phyloP scores from a whole-genome alignment of 108 stramenopile species.

The Thalassiosira profunda region DNA sequence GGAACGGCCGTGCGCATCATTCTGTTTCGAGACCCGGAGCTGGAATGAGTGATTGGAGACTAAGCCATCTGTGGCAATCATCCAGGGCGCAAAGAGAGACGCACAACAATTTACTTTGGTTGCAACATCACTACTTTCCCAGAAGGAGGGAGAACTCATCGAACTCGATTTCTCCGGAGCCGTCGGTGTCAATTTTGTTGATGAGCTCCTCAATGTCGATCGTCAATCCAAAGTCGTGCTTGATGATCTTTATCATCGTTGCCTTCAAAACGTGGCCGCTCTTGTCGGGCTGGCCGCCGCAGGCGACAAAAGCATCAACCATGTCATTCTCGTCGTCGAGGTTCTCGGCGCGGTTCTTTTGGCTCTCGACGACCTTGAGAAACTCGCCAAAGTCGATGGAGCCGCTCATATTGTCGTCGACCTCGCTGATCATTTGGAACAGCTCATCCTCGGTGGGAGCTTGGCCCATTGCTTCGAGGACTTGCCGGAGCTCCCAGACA shows the following conservation, averaged over 20 bases:
- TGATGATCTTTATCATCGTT: conserved; percentile 86
- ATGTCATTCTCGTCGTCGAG: conserved; percentile 89
- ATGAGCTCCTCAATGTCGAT: conserved; percentile 89
- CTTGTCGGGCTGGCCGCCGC: conserved; percentile 80
- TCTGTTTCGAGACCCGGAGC: conserved; percentile 35
- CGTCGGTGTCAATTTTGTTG: conserved; percentile 81
- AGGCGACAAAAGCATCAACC: conserved; percentile 94
- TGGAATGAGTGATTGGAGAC: no score
- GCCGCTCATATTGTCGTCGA: conserved; percentile 92
- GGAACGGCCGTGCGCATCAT: conserved; percentile 44
- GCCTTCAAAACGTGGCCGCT: conserved; percentile 65
- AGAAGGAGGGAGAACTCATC: conserved; percentile 87
- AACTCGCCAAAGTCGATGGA: conserved; percentile 94
- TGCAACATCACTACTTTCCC: conserved; percentile 18
- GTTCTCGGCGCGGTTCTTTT: conserved; percentile 86
- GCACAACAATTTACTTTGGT: background rate
- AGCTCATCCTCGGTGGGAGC: conserved; percentile 94
- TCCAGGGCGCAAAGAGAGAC: no score
- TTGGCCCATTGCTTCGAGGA: conserved; percentile 92
- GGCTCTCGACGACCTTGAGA: conserved; percentile 91
- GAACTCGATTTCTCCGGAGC: conserved; percentile 88
- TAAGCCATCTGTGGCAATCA: no score
- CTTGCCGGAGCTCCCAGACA: conserved; percentile 91
- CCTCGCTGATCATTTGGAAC: conserved; percentile 86
- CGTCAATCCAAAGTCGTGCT: conserved; percentile 85